Evolutionary conservation across 2,329 filamentous ascomycete species (phyloP), one percentile per base, ranked within the genome.

Genomic region (Colletotrichum tabaci): DNA sequence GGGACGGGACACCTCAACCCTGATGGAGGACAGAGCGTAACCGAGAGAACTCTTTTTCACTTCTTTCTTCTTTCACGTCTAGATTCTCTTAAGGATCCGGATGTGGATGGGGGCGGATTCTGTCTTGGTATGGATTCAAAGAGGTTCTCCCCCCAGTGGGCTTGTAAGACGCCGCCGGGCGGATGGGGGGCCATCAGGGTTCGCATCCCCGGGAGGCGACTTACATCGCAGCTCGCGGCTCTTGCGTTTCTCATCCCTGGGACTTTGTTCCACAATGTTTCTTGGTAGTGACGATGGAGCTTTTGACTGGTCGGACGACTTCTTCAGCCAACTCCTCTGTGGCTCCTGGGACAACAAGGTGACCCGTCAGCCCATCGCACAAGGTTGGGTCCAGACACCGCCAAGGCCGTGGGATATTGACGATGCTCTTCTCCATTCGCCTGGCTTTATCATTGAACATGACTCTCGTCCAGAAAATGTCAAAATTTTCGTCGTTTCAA

Each of bases 321-420:
- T 9, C 18, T 13, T 8, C 9, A 12, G 35, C 7, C 15, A 10
- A n/a, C 13, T 18, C 56, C 5, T 56, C 13, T 13, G n/a, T 55
- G 26, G 8, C 10, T n/a, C 6, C 16, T 7, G 38, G 50, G 61
- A 64, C 61, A 56, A 64, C 61, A 64, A 56, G 61, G 50, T 64
- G 38, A 16, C 50, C 21, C 35, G 16, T 58, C 40, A 18, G 21
- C 56, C 77, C 85, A 61, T 85, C 87, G 2, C 35, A n/a, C 18
- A 21, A 4, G 10, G n/a, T n/a, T 16, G 8, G 10, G 6, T 49
- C 15, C 89, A 93, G 49, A 85, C 94, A 77, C 93, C 93, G 0
- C 82, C 84, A 62, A 86, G 89, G 38, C 10, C 52, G 18, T 21
- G 10, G 52, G 18, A 18, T 21, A n/a, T 21, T 35, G 30, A 35